Conservation (phyloP, 108 stramenopile species). For the Hondaea fermentalgiana region DNA sequence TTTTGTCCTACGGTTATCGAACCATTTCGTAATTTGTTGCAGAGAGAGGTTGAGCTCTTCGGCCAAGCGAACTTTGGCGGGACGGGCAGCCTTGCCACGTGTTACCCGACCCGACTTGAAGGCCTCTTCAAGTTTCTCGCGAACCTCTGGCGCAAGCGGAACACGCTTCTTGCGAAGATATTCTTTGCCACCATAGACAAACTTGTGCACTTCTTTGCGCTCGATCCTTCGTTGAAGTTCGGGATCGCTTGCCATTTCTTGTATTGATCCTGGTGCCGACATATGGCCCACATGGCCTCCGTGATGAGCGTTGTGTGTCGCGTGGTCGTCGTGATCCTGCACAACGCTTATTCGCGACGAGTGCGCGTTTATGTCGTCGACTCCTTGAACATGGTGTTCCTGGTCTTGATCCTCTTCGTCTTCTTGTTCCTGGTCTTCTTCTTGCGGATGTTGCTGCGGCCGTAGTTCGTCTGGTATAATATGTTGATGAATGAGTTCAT, state of each 20-base stretch:
- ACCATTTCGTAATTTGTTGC: not conserved
- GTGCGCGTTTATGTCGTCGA: not conserved
- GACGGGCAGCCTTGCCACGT: not conserved
- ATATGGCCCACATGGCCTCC: not conserved
- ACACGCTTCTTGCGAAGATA: not conserved
- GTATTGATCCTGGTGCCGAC: not conserved
- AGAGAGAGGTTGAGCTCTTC: not conserved
- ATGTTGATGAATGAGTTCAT: not conserved
- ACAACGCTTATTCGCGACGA: not conserved
- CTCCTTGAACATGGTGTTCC: not conserved
- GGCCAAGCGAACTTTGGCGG: not conserved
- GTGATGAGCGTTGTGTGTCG: not conserved
- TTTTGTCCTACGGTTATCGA: slow-evolving; percentile 1
- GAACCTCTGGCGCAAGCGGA: not conserved
- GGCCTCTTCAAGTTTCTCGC: not conserved
- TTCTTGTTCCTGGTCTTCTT: no score
- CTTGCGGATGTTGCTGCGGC: not conserved
- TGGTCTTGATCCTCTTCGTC: not conserved
- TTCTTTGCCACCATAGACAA: not conserved
- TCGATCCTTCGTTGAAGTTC: not conserved
- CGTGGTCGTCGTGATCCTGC: not conserved
- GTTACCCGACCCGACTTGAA: not conserved
- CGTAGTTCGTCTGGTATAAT: not conserved
- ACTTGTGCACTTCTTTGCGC: not conserved
- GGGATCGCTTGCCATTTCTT: not conserved